Percentiles rank a stretch among this genome's conserved stretches.
Evolutionary conservation across 192 early-diverging fungal species (phyloP).

Genomic region (Lunasporangiospora selenospora): DNA sequence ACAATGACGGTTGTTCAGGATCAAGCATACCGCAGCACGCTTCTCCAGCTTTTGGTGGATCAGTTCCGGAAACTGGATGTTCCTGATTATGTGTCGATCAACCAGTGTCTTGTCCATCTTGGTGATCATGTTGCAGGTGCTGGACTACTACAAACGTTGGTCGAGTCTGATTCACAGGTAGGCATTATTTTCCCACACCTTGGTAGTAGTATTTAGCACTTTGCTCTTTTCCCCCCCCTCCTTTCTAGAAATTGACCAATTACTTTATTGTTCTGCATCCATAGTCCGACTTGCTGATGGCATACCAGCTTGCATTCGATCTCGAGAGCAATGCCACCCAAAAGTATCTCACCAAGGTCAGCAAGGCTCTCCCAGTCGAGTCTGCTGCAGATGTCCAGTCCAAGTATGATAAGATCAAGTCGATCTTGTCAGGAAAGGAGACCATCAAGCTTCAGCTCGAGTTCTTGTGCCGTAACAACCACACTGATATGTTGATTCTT

Average conservation of each 20-base stretch:
- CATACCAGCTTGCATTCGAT: constrained; percentile 98
- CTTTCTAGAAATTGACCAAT: constrained; percentile 3
- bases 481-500: constrained; percentile 94
- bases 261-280: not conserved
- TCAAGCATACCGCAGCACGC: constrained; percentile 81
- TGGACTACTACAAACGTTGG: constrained; percentile 74
- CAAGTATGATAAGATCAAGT: constrained; percentile 66
- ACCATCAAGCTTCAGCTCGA: constrained; percentile 94
- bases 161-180: constrained; percentile 67
- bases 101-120: constrained; percentile 91
- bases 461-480: constrained; percentile 96
- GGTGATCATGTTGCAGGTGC: constrained; percentile 81
- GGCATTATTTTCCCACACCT: not conserved
- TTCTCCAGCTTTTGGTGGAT: constrained; percentile 77
- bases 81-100: constrained; percentile 93
- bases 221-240: not conserved
- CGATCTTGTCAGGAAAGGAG: constrained; percentile 89
- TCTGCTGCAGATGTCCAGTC: constrained; percentile 27
- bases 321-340: constrained; percentile 96
- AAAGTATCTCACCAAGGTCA: constrained; percentile 90
- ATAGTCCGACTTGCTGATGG: constrained; percentile 72
- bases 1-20: constrained; percentile 87
- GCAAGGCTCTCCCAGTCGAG: constrained; percentile 60
- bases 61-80: constrained; percentile 74
- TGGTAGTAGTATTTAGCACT: too few relatives aligned